Evolutionary conservation across 2,329 filamentous ascomycete species (phyloP), one percentile per base, ranked within the genome.

Genomic region (Curvularia sp.): DNA sequence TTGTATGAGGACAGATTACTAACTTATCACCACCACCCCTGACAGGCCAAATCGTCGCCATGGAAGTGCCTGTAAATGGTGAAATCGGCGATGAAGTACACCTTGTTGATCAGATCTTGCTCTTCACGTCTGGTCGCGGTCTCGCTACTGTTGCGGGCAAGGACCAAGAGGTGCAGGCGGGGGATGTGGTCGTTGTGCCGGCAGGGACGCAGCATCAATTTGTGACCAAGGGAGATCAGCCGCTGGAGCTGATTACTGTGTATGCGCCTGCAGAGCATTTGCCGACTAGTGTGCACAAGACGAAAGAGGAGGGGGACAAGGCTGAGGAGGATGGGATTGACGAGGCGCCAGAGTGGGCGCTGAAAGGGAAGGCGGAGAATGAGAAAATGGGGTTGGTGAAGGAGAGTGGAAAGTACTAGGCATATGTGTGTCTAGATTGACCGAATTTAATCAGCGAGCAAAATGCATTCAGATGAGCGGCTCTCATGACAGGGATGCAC

Each of bases 11-110:
- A 18, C 4, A 18, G n/a, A 9, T 13, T 21, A 12, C 36, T 42
- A n/a, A 38, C n/a, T n/a, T n/a, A n/a, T n/a, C n/a, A n/a, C n/a
- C n/a, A n/a, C 18, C 27, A 36, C 18, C 19, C 3, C 18, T 6
- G 1, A 21, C 49, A 52, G 49, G 80, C 10, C 87, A 89, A 72
- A 73, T 89, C 8, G 86, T 89, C 0, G 80, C 86, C 0, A 89
- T 89, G 86, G 86, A 86, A 42, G 80, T 89, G 0, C 87, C 86
- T 0, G 83, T 87, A 0, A 82, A 81, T 13, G 86, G 86, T 2
- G 86, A 89, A 28, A 89, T 89, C 64, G 86, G 87, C n/a, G 86
- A 89, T 51, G 86, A 89, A 75, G 86, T 75, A 38, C 86, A 89
- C 70, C 84, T 83, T 0, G 86, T 88, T 36, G 87, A 89, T 61